These are phyloP conservation scores for Lentinula aciculospora DNA, from an alignment of 768 basidiomycete species.

Conservation along the genomic window DNA sequence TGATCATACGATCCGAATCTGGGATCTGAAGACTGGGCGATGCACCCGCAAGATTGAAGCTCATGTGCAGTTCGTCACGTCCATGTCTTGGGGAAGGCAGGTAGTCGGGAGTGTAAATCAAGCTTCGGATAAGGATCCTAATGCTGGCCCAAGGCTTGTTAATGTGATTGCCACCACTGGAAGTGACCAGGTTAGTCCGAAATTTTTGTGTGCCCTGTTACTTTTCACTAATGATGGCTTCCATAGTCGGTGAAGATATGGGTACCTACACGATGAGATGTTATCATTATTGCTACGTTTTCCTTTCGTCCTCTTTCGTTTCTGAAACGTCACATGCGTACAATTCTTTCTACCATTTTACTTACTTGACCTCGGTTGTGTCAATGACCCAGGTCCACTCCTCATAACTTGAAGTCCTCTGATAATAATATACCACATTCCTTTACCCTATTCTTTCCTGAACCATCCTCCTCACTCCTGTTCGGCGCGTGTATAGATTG, in stretches of 20 bases:
- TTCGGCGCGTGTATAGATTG: neutral
- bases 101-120: conserved; percentile 10
- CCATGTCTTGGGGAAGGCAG: conserved; percentile 54
- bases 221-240: neutral
- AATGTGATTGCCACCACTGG: conserved; percentile 20
- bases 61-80: conserved; percentile 55
- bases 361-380: too few relatives aligned
- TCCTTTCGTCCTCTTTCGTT: neutral
- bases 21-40: conserved; percentile 64
- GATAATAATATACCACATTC: neutral
- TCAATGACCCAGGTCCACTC: neutral
- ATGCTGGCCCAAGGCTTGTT: conserved; percentile 8
- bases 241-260: conserved; percentile 13
- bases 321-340: neutral
- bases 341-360: neutral
- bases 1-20: conserved; percentile 67
- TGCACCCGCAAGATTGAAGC: conserved; percentile 65
- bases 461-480: neutral
- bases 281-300: conserved; percentile 4
- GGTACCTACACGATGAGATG: conserved; percentile 10
- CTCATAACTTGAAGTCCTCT: too few relatives aligned
- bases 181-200: conserved; percentile 10
- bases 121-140: conserved; percentile 9
- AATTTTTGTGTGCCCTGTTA: neutral
- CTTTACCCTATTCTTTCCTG: neutral